A percentile compares a stretch with the other conserved stretches of the same genome.
phyloP scores from a whole-genome alignment of 2,329 filamentous ascomycete genomes.

The Verticillium zaregamsianum region DNA sequence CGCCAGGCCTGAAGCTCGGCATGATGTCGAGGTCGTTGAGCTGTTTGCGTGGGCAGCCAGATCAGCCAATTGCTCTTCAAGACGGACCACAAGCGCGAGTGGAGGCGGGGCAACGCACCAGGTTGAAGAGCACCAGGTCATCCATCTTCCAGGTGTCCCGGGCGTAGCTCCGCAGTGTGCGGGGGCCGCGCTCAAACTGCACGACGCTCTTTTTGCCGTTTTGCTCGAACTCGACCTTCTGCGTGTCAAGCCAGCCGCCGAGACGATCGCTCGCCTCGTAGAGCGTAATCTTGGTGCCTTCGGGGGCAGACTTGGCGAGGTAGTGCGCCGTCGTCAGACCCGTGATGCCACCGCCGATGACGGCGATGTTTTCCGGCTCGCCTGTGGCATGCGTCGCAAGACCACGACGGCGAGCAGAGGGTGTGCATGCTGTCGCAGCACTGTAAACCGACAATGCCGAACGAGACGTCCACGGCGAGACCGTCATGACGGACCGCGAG shows the following conservation, averaged over 20 bases:
- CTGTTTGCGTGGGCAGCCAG: background rate
- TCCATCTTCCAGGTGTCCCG: conserved; percentile 41
- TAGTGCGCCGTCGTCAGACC: conserved; percentile 77
- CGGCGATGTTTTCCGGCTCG: conserved; percentile 45
- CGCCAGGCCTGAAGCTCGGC: conserved; percentile 45
- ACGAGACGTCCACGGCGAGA: background rate
- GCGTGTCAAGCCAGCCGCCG: conserved; percentile 81
- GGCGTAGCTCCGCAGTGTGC: conserved; percentile 61
- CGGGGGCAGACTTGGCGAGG: conserved; percentile 62
- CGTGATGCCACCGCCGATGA: conserved; percentile 79
- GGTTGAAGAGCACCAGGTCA: conserved; percentile 62
- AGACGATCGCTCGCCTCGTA: conserved; percentile 69
- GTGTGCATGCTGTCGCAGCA: background rate
- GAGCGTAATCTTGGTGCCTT: conserved; percentile 66
- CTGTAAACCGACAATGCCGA: background rate
- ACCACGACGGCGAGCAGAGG: background rate
- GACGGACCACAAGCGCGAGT: conserved; percentile 10
- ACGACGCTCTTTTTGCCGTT: conserved; percentile 54
- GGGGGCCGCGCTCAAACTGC: conserved; percentile 78
- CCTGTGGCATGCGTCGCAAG: background rate
- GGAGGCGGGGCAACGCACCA: conserved; percentile 50
- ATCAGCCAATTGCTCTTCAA: background rate
- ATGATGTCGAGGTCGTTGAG: conserved; percentile 35
- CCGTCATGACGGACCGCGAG: background rate
- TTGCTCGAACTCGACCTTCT: conserved; percentile 51